A percentile compares a stretch with the other conserved stretches of the same genome.
Conservation (phyloP, 208 protist genomes). For the Leishmania martiniquensis region DNA sequence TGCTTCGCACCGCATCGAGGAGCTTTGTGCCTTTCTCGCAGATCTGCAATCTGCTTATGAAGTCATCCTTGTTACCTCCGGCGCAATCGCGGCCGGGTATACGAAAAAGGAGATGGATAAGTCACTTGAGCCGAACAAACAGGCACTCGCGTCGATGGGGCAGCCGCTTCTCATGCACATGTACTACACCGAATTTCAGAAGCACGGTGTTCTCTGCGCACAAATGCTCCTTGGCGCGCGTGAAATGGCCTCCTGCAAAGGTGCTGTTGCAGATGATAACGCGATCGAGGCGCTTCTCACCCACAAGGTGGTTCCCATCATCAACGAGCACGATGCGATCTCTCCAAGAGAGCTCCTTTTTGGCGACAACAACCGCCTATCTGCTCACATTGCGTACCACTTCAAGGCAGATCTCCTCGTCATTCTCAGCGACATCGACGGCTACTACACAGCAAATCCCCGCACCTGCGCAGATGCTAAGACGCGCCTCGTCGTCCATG, state of each 20-base stretch:
- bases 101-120: constrained; percentile 57
- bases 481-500: constrained; percentile 27
- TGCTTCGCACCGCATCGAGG: constrained; percentile 47
- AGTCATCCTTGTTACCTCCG: constrained; percentile 80
- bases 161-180: constrained; percentile 41
- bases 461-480: constrained; percentile 36
- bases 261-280: constrained; percentile 62
- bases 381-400: constrained; percentile 60
- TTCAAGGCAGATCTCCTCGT: constrained; percentile 75
- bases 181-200: constrained; percentile 58
- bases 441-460: constrained; percentile 69
- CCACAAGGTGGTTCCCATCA: constrained; percentile 61
- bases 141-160: constrained; percentile 28
- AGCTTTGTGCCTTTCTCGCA: constrained; percentile 67
- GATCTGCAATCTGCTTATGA: constrained; percentile 52
- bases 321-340: constrained; percentile 43
- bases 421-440: constrained; percentile 89
- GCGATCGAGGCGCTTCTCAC: constrained; percentile 43
- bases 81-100: constrained; percentile 63
- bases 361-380: constrained; percentile 67
- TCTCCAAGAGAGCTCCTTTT: constrained; percentile 46
- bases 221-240: constrained; percentile 74
- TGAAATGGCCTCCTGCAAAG: constrained; percentile 47
- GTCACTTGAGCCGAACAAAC: constrained; percentile 26
- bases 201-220: constrained; percentile 55